Evolutionary conservation across 2,329 filamentous ascomycete genomes (phyloP).

Genomic region (Byssochlamys sp.): DNA sequence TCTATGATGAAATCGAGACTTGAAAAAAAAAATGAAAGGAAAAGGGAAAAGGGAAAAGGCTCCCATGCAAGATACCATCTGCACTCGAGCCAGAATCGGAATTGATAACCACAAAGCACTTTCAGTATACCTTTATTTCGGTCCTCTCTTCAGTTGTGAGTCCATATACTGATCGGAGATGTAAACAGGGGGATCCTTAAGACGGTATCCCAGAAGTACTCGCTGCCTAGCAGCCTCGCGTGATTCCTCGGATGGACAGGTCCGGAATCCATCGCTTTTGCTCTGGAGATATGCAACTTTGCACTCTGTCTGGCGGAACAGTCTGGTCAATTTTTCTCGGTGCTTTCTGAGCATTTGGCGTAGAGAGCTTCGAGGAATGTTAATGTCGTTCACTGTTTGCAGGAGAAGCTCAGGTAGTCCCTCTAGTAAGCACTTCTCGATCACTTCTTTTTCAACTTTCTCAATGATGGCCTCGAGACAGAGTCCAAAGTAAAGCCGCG

Average conservation of each 20-base stretch:
- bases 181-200: background rate
- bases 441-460: background rate
- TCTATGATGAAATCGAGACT: too few species aligned
- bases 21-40: too few species aligned
- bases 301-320: background rate
- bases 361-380: background rate
- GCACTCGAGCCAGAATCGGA: background rate
- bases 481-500: background rate
- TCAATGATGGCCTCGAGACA: background rate
- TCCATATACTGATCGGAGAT: background rate
- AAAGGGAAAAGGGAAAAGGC: too few species aligned
- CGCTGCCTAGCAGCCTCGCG: background rate
- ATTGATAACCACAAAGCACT: background rate
- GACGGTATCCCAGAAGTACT: background rate
- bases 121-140: background rate
- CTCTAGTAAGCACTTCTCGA: background rate
- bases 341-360: background rate
- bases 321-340: background rate
- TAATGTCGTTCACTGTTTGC: background rate
- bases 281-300: background rate
- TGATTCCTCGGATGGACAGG: background rate
- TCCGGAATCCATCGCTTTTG: background rate
- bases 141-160: background rate
- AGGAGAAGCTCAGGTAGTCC: background rate
- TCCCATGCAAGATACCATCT: background rate